These are phyloP conservation scores for Sphaerulina vaccinii DNA, from an alignment of 2,329 filamentous ascomycete genomes.

Conservation along the genomic window DNA sequence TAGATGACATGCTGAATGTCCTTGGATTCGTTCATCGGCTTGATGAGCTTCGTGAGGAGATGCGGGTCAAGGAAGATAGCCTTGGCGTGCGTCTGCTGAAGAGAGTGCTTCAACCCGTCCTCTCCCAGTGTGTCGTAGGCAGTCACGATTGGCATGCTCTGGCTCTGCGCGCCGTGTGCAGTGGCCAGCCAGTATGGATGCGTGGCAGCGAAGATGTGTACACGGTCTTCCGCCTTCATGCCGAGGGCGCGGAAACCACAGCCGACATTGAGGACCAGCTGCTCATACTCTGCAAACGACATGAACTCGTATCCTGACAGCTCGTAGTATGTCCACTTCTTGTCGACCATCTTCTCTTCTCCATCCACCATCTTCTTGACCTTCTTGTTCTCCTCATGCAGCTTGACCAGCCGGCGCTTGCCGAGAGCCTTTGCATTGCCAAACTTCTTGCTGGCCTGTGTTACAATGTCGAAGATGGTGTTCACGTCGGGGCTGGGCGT, in stretches of 20 bases:
- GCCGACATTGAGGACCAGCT: conserved; percentile 66
- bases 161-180: conserved; percentile 67
- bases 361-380: conserved; percentile 85
- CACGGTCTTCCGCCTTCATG: conserved; percentile 62
- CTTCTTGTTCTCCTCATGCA: conserved; percentile 83
- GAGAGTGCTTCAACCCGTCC: conserved; percentile 79
- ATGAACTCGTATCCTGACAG: conserved; percentile 73
- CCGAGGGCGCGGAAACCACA: conserved; percentile 74
- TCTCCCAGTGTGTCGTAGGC: conserved; percentile 91
- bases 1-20: conserved; percentile 59
- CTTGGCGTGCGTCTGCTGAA: conserved; percentile 74
- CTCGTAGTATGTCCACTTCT: conserved; percentile 90
- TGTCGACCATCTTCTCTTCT: conserved; percentile 74
- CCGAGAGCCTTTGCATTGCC: conserved; percentile 58
- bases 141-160: conserved; percentile 88
- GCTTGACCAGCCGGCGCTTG: conserved; percentile 69
- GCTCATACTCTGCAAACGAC: conserved; percentile 77
- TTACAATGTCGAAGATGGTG: conserved; percentile 78
- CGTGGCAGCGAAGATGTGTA: conserved; percentile 84
- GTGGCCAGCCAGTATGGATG: conserved; percentile 80
- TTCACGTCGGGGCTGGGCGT: conserved; percentile 67
- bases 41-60: conserved; percentile 57
- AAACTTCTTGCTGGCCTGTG: conserved; percentile 61
- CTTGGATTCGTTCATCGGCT: conserved; percentile 56
- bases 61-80: conserved; percentile 86